Conservation (phyloP, 805 yeast species). For the Schwanniomyces polymorphus region DNA sequence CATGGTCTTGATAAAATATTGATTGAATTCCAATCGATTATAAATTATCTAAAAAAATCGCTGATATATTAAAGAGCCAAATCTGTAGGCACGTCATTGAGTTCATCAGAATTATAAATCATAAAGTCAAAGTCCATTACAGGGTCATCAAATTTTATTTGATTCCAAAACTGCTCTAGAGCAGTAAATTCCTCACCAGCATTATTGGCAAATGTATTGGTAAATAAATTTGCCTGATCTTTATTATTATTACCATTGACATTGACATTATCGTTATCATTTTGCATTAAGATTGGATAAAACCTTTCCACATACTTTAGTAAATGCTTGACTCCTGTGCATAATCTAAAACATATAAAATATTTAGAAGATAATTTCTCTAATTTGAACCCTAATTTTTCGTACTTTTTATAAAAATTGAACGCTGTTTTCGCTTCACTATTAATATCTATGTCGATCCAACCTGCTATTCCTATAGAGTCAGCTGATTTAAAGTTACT, state of each 20-base stretch:
- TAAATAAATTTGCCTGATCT: too few species aligned
- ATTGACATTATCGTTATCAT: neutral
- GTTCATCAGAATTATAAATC: neutral
- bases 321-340: neutral
- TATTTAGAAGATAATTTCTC: neutral
- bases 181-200: neutral
- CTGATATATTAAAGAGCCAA: too few species aligned
- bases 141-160: neutral
- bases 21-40: too few species aligned
- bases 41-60: too few species aligned
- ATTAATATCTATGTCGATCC: constrained; percentile 2
- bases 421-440: neutral
- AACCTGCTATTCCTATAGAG: constrained; percentile 2
- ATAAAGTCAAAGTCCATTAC: neutral
- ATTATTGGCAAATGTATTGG: neutral
- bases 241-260: too few species aligned
- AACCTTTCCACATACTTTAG: neutral
- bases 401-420: neutral
- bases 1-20: too few species aligned
- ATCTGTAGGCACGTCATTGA: neutral
- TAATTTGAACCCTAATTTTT: neutral
- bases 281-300: neutral
- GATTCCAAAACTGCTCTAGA: neutral
- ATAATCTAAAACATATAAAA: constrained; percentile 1
- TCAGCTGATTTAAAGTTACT: constrained; percentile 5